A percentile compares a stretch with the other conserved stretches of the same genome.
phyloP scores from a whole-genome alignment of 2,329 filamentous ascomycete species.

The Arthrobotrys entomopaga region DNA sequence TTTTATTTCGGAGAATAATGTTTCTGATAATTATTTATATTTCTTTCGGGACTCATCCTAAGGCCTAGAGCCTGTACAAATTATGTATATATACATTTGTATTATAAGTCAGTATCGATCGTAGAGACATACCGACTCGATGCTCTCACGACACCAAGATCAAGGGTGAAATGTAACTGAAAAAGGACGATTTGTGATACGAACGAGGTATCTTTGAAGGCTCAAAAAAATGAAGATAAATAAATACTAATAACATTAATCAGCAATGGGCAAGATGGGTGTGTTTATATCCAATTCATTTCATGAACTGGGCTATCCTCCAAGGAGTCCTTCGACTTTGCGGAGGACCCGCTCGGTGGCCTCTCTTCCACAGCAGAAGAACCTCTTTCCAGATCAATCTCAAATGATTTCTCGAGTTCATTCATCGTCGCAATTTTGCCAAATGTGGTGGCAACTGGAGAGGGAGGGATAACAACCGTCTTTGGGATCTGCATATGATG shows the following conservation, averaged over 20 bases:
- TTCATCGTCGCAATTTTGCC: constrained; percentile 30
- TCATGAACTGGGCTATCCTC: constrained; percentile 37
- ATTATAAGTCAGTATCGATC: too few relatives aligned
- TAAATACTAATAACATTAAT: too few relatives aligned
- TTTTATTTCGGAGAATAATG: neutral
- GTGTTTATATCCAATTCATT: constrained; percentile 30
- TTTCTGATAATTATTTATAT: constrained; percentile 13
- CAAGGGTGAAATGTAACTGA: too few relatives aligned
- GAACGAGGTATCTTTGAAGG: too few relatives aligned
- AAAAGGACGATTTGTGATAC: too few relatives aligned
- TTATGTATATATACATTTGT: constrained; percentile 33
- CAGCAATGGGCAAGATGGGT: neutral
- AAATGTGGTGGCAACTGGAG: constrained; percentile 22
- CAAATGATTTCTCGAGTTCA: constrained; percentile 35
- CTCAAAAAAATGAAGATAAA: too few relatives aligned
- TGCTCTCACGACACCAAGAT: too few relatives aligned
- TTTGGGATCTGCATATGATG: constrained; percentile 14
- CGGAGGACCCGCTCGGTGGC: constrained; percentile 39
- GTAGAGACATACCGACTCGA: too few relatives aligned
- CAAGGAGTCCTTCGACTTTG: constrained; percentile 16
- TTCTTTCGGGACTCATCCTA: neutral
- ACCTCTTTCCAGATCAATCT: constrained; percentile 18
- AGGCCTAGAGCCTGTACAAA: neutral
- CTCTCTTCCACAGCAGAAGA: constrained; percentile 18
- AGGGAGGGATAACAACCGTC: constrained; percentile 33